Evolutionary conservation across 2,329 filamentous ascomycete genomes (phyloP).

Genomic region (Fusarium sarcochroum): DNA sequence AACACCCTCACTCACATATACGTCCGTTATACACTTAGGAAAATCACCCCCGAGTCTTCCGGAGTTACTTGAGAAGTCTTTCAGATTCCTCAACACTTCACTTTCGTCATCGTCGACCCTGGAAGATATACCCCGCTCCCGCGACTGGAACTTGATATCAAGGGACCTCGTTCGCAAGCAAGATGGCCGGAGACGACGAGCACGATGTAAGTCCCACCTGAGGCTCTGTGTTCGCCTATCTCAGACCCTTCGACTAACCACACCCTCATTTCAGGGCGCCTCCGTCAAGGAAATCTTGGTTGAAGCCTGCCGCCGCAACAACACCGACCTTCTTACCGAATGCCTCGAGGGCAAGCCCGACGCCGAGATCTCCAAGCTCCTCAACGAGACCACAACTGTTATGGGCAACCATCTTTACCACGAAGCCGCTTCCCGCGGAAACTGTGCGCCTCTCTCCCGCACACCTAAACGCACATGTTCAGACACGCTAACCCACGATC

Average conservation of each 20-base stretch:
- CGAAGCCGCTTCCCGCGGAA: constrained; percentile 86
- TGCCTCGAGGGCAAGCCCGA: constrained; percentile 75
- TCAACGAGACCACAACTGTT: constrained; percentile 88
- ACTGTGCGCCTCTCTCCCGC: constrained; percentile 73
- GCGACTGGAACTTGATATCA: constrained; percentile 12
- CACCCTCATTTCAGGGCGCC: constrained; percentile 74
- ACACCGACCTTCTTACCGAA: constrained; percentile 85
- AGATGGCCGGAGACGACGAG: constrained; percentile 52
- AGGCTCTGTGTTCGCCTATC: neutral
- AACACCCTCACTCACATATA: neutral
- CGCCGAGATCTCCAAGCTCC: constrained; percentile 78
- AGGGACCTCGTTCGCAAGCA: constrained; percentile 9
- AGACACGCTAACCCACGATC: constrained; percentile 29
- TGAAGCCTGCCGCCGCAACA: constrained; percentile 94
- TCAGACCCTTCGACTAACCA: neutral
- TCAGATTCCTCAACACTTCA: constrained; percentile 2
- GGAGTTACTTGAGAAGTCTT: neutral
- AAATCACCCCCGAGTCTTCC: neutral
- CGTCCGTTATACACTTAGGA: neutral
- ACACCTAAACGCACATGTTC: constrained; percentile 1
- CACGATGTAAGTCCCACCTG: constrained; percentile 51
- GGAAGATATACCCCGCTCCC: constrained; percentile 38
- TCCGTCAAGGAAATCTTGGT: constrained; percentile 87
- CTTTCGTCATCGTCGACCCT: constrained; percentile 15
- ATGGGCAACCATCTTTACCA: constrained; percentile 92